Base-by-base conservation (phyloP, 2,329 filamentous ascomycete genomes). In the Fusarium sp. region DNA sequence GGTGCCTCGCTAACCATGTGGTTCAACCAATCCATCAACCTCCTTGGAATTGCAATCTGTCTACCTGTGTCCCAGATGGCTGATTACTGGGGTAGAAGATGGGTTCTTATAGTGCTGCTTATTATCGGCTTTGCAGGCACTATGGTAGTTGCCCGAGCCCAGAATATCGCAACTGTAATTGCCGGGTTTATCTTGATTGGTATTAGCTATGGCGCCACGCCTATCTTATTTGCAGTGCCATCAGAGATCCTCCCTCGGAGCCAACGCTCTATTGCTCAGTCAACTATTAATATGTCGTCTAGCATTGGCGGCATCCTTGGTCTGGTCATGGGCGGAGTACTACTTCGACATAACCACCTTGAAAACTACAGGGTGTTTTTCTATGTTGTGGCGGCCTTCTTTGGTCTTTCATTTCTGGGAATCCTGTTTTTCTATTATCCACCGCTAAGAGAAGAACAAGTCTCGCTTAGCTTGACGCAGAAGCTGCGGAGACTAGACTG, bases 401-500 rank as follows among this genome's bases (percentile, higher is more conserved):
- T 70, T 25, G 64, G 50, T 6, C 14, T 48, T 5, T 64, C 67
- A 1, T 35, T 37, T 5, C 3, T 73, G 13, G 57, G 70, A 5
- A 66, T 65, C 52, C n/a, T 58, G 18, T 48, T 70, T 43, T 52
- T 58, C 4, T 75, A 75, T 25, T 52, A 64, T 5, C 71, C 73
- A 8, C 73, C 71, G 2, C 50, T 64, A 6, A 73, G 63, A 3
- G 18, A 58, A 5, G n/a, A 68, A 16, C 67, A 75, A 35, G 27
- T 25, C 20, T 25, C 30, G 2, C 45, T 73, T 9, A 66, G 7
- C 2, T 8, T 57, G 10, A 58, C 34, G 1, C 77, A 84, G 59
- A 85, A 85, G 67, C 65, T 85, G 4, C 66, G 61, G 14, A 78
- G 76, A 25, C 78, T 85, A 2, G 84, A 85, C 73, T 85, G 84